These are phyloP conservation scores for Clarireedia sp. DNA, from an alignment of 2,329 filamentous ascomycete genomes.

Conservation along the genomic window DNA sequence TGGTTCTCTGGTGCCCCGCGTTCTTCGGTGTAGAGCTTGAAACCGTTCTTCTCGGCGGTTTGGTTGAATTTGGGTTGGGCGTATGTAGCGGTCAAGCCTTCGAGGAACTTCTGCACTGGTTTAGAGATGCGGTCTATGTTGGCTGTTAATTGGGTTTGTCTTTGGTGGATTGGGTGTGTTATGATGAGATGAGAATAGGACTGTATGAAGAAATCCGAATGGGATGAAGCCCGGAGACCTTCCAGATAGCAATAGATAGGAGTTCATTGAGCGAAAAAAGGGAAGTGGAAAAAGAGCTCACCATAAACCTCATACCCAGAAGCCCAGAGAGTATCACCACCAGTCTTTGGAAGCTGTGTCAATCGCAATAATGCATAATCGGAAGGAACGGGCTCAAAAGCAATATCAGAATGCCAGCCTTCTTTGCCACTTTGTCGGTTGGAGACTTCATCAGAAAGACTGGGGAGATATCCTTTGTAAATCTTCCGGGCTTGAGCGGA, in stretches of 20 bases:
- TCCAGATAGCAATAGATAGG: no score
- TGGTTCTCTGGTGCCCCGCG: conserved; percentile 44
- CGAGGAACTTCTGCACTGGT: conserved; percentile 49
- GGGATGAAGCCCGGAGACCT: no score
- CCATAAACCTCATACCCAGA: conserved; percentile 62
- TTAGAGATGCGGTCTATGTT: conserved; percentile 39
- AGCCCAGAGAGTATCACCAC: conserved; percentile 53
- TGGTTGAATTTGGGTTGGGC: conserved; percentile 42
- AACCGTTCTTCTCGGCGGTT: conserved; percentile 38
- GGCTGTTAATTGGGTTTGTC: no score
- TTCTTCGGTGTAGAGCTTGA: conserved; percentile 37
- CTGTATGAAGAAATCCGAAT: no score
- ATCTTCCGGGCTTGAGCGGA: conserved; percentile 46
- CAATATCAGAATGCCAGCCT: conserved; percentile 56
- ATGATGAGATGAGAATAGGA: no score
- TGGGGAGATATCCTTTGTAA: conserved; percentile 35
- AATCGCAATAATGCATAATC: conserved; percentile 47
- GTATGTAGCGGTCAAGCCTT: conserved; percentile 48
- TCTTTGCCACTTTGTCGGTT: conserved; percentile 39
- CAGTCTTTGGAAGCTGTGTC: conserved; percentile 25
- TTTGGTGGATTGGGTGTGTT: no score
- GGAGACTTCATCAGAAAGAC: conserved; percentile 27
- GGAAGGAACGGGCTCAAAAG: conserved; percentile 54
- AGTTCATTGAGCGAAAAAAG: no score
- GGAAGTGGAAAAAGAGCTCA: neutral